Percentiles rank a stretch among this genome's conserved stretches.
Evolutionary conservation across 352 stramenopile species (phyloP).

Genomic region (Phytophthora pinifolia): DNA sequence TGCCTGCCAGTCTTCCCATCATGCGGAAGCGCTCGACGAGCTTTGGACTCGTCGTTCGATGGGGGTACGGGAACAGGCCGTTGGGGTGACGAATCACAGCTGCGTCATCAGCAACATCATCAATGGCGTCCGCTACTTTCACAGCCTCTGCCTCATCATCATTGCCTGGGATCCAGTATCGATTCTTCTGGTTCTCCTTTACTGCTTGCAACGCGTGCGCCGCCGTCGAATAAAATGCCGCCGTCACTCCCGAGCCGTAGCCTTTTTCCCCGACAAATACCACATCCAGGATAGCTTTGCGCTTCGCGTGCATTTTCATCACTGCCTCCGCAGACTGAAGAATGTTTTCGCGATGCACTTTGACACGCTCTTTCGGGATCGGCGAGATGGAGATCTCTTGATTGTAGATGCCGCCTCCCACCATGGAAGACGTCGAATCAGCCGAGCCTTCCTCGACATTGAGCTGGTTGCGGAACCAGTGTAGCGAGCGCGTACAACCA

Average conservation of each 20-base stretch:
- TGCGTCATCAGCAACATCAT: conserved; percentile 30
- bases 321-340: conserved; percentile 72
- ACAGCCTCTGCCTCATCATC: conserved; percentile 32
- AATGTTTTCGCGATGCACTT: conserved; percentile 76
- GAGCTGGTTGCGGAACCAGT: conserved; percentile 78
- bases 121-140: conserved; percentile 9
- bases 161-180: conserved; percentile 66
- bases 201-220: conserved; percentile 63
- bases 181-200: conserved; percentile 43
- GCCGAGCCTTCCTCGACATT: conserved; percentile 48
- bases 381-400: conserved; percentile 83
- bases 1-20: conserved; percentile 79
- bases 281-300: conserved; percentile 81
- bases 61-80: conserved; percentile 73
- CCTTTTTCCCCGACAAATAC: conserved; percentile 86
- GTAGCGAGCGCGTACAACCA: conserved; percentile 73
- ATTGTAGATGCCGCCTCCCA: conserved; percentile 56
- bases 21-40: conserved; percentile 76
- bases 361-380: conserved; percentile 86
- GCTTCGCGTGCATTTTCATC: conserved; percentile 87
- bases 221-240: conserved; percentile 82
- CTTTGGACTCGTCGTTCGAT: conserved; percentile 29
- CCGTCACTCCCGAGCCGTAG: conserved; percentile 83
- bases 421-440: conserved; percentile 21
- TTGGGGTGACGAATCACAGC: conserved; percentile 76